Evolutionary conservation across 345 rosid genomes (phyloP).

Genomic region (Hypericum androsaemum): DNA sequence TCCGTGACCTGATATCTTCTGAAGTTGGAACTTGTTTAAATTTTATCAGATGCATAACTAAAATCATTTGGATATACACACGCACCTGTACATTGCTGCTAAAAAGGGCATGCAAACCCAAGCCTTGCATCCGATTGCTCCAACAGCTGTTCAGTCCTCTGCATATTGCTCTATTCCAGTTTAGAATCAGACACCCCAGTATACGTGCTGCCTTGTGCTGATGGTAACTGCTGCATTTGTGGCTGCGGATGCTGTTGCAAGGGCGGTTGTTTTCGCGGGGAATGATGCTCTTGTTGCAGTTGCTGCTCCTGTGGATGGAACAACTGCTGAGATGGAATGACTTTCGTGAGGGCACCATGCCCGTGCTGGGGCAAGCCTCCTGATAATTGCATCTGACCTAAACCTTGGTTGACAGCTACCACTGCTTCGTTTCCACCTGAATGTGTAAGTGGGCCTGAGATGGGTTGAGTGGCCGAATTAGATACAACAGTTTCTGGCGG

Average conservation of each 20-base stretch:
- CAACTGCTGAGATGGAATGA: no score
- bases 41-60: no score
- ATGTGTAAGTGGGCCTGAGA: conserved; percentile 33
- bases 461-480: conserved; percentile 31
- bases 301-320: not conserved
- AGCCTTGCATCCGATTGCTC: conserved; percentile 35
- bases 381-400: conserved; percentile 51
- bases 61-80: not conserved
- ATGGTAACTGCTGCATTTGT: conserved; percentile 50
- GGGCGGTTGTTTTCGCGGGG: conserved; percentile 22
- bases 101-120: conserved; percentile 42
- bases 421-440: conserved; percentile 42
- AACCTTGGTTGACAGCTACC: conserved; percentile 36
- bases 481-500: conserved; percentile 43
- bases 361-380: conserved; percentile 44
- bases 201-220: conserved; percentile 49
- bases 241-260: conserved; percentile 42
- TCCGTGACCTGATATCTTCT: no score
- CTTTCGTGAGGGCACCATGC: conserved; percentile 29
- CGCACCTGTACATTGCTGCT: conserved; percentile 73
- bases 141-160: conserved; percentile 35
- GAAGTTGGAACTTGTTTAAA: no score
- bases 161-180: conserved; percentile 44
- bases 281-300: conserved; percentile 18
- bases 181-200: conserved; percentile 50